These are phyloP conservation scores for Fusarium irregulare DNA, from an alignment of 2,329 filamentous ascomycete genomes.

Conservation along the genomic window DNA sequence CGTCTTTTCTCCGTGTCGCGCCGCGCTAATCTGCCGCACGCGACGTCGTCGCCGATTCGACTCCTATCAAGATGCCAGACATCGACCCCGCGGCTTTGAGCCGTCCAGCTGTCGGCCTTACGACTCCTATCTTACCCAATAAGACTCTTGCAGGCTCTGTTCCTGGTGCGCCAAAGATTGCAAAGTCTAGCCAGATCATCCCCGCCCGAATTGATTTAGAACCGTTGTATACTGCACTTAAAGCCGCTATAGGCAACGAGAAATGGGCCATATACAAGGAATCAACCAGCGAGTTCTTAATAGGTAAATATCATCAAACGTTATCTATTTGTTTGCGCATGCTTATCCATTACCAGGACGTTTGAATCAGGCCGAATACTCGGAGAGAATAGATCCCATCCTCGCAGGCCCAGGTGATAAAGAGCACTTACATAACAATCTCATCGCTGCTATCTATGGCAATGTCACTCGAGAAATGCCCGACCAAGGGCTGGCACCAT, in stretches of 20 bases:
- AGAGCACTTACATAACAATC: conserved; percentile 74
- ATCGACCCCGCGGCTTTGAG: conserved; percentile 77
- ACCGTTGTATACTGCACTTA: conserved; percentile 71
- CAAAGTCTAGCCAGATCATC: conserved; percentile 71
- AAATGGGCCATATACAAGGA: conserved; percentile 75
- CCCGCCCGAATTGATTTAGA: conserved; percentile 75
- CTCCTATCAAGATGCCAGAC: conserved; percentile 67
- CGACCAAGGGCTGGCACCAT: conserved; percentile 73
- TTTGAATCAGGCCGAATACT: conserved; percentile 71
- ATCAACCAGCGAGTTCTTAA: conserved; percentile 69
- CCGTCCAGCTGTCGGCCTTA: conserved; percentile 67
- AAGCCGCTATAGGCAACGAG: conserved; percentile 68
- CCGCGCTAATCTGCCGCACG: conserved; percentile 60
- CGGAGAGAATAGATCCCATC: conserved; percentile 69
- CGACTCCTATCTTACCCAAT: conserved; percentile 68
- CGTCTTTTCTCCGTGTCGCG: conserved; percentile 56
- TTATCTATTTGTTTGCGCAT: conserved; percentile 2
- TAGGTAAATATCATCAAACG: conserved; percentile 58
- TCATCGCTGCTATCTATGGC: conserved; percentile 73
- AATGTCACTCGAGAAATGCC: conserved; percentile 78
- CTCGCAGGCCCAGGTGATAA: conserved; percentile 69
- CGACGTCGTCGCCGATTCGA: conserved; percentile 54
- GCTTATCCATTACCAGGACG: conserved; percentile 62
- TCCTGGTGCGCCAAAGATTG: conserved; percentile 61
- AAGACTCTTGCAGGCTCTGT: conserved; percentile 68